Conservation (phyloP, 495 filamentous ascomycete genomes). For the Hypoxylon subgilvum region DNA sequence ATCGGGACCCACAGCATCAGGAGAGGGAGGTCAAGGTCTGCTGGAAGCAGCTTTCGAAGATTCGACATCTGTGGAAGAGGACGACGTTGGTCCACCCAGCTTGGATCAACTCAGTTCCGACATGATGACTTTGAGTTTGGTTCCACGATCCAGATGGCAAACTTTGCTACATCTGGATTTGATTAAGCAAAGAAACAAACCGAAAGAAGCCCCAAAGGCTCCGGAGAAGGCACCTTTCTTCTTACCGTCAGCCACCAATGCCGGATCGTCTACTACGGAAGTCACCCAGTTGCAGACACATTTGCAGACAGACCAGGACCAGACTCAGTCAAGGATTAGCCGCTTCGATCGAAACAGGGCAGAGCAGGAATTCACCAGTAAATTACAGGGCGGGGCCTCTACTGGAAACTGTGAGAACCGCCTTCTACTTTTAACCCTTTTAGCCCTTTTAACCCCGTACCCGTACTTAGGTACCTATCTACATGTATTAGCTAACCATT, state of each 20-base stretch:
- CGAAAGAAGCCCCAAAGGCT: constrained; percentile 84
- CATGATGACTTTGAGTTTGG: constrained; percentile 84
- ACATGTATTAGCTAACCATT: constrained; percentile 17
- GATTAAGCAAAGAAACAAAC: constrained; percentile 93
- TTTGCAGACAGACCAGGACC: constrained; percentile 24
- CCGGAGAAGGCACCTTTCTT: constrained; percentile 98
- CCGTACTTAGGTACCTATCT: too few species aligned
- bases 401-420: constrained; percentile 58
- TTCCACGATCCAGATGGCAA: constrained; percentile 92
- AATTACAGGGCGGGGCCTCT: constrained; percentile 57
- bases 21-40: constrained; percentile 73
- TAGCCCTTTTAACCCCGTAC: too few species aligned
- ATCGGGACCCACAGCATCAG: constrained; percentile 73
- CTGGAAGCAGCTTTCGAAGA: constrained; percentile 73
- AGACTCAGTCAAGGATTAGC: constrained; percentile 46
- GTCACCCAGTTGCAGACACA: constrained; percentile 27
- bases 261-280: constrained; percentile 40
- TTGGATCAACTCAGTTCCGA: constrained; percentile 78
- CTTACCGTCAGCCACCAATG: constrained; percentile 70
- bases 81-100: constrained; percentile 52
- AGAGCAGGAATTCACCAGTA: constrained; percentile 64
- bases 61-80: constrained; percentile 49
- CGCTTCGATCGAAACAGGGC: constrained; percentile 47
- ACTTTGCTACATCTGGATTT: constrained; percentile 86
- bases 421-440: constrained; percentile 8